Percentiles rank a stretch among this genome's conserved stretches.
Conservation (phyloP, 179 eudicot genomes). For the Amaranthus tricolor region DNA sequence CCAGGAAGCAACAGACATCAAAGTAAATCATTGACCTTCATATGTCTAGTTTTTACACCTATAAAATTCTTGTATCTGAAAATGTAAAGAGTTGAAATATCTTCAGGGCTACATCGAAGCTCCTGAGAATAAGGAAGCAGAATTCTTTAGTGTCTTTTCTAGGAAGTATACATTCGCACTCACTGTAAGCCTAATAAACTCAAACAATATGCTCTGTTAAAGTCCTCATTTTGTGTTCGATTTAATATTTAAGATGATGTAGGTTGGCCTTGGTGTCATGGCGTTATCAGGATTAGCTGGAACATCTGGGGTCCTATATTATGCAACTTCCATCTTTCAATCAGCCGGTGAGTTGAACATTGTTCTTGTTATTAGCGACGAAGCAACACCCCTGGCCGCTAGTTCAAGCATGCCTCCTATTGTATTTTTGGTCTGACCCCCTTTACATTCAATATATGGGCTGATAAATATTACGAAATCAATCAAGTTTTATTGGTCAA, state of each 20-base stretch:
- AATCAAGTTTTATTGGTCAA: no score
- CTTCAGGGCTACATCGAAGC: slow-evolving; percentile 23
- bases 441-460: no score
- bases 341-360: slow-evolving; percentile 33
- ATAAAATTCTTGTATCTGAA: no score
- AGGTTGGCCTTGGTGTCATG: slow-evolving; percentile 41
- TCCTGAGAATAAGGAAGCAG: slow-evolving; percentile 12
- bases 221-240: no score
- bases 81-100: background rate
- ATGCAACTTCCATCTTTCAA: slow-evolving; percentile 40
- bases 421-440: no score
- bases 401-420: no score
- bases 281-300: slow-evolving; percentile 34
- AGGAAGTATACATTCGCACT: slow-evolving; percentile 32
- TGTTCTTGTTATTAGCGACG: background rate
- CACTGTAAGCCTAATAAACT: slow-evolving; percentile 18
- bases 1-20: slow-evolving; percentile 37
- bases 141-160: slow-evolving; percentile 24
- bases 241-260: background rate
- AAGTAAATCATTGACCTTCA: slow-evolving; percentile 17
- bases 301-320: slow-evolving; percentile 30
- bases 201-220: no score
- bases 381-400: no score
- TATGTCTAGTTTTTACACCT: no score
- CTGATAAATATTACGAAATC: no score